Conservation (phyloP, 371 early-diverging fungal genomes). For the Lichtheimia hyalospora region DNA sequence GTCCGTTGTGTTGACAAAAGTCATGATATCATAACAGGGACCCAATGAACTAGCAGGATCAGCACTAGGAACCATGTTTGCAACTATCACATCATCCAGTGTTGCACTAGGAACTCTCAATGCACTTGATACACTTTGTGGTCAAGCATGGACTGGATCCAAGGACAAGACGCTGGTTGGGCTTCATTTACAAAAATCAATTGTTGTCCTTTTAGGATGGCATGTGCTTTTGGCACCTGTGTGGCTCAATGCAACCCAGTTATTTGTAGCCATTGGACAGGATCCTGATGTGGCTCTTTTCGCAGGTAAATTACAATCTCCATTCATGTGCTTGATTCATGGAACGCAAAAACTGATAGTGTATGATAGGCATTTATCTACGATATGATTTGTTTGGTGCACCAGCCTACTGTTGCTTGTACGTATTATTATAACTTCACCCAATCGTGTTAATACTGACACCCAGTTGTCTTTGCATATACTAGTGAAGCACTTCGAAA, state of each 20-base stretch:
- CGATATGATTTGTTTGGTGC: slow-evolving; percentile 59
- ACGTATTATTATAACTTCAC: background rate
- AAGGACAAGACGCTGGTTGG: slow-evolving; percentile 73
- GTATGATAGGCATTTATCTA: slow-evolving; percentile 49
- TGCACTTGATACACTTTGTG: slow-evolving; percentile 86
- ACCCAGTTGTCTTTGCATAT: background rate
- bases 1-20: too few species aligned
- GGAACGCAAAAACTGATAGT: background rate
- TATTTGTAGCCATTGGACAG: slow-evolving; percentile 13
- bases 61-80: slow-evolving; percentile 49
- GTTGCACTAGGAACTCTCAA: slow-evolving; percentile 42
- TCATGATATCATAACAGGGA: background rate
- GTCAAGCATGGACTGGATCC: slow-evolving; percentile 80
- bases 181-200: slow-evolving; percentile 80
- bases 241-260: slow-evolving; percentile 47
- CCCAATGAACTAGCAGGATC: slow-evolving; percentile 5
- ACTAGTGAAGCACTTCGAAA: slow-evolving; percentile 66
- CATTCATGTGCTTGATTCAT: too few species aligned
- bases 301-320: background rate
- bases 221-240: slow-evolving; percentile 60
- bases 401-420: slow-evolving; percentile 61
- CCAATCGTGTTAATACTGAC: too few species aligned
- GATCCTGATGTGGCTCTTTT: slow-evolving; percentile 9
- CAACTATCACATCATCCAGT: slow-evolving; percentile 67
- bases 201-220: slow-evolving; percentile 71